Evolutionary conservation across 257 asterid genomes (phyloP), one percentile per base, ranked within the genome.

Genomic region (Phtheirospermum japonicum): DNA sequence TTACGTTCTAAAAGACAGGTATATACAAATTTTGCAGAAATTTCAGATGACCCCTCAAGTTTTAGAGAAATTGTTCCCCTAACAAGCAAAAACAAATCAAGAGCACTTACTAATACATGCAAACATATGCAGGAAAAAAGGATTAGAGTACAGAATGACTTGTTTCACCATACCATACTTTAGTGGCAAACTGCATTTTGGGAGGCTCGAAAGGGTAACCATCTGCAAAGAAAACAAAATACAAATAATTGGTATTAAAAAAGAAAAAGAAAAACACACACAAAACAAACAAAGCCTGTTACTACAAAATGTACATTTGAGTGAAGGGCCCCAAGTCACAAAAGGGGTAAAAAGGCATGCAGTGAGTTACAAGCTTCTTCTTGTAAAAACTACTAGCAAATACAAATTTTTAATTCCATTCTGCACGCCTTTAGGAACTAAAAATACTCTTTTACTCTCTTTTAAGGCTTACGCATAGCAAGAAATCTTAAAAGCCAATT

Each of bases 161-260:
- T 53, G 63, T 63, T 59, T 74, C 71, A 63, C 59, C 95, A 71
- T 92, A 92, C 97, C 99, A 92, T 53, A 92, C 97, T 92, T 92
- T 92, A 57, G 99, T 92, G 71, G 77, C 77, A 63, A 92, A 92
- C 68, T 58, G 74, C 99, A 92, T 92, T 69, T 82, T 89, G 42
- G 99, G 99, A 64, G 99, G 99, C 80, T 86, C 95, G 23, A 92
- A 92, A 16, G 99, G 99, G 76, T 92, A 92, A 30, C 95, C 96
- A 77, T 80, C 99, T 92, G 96, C 83, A 82, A 71, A 68, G 55
- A 40, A 53, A 48, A 49, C 95, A 53, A 43, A 50, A 18, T 5
- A 20, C 14, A 19, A 51, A 20, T 7, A 54, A 54, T 23, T 11
- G 16, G 39, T 4, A 23, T 67, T 91, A 33, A 33, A 33, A 5